Evolutionary conservation across 1,284 basidiomycete species (phyloP), one percentile per base, ranked within the genome.

Genomic region (Puccinia hordei): DNA sequence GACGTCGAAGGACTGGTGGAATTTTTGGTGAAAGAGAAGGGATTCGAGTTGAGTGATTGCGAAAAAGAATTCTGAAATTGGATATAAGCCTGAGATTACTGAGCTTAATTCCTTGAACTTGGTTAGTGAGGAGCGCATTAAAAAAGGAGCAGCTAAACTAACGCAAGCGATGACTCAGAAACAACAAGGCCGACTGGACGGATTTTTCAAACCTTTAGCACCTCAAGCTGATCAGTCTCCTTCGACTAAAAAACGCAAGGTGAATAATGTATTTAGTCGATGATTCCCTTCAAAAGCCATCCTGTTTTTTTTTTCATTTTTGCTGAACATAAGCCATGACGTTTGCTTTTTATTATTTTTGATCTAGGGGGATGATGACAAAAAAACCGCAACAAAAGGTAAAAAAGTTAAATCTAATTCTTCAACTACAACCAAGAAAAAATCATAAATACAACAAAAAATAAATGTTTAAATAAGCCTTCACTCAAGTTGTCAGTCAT

Each of bases 131-230:
- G 96, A 99, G 41, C 91, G 96, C 66, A 94, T 99, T 2, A 91
- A 96, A 35, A 95, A 93, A 85, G 95, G 95, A 22, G 95, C 93
- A 8, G 95, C 96, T 77, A 98, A 98, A 85, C 89, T 99, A 44
- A 87, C 90, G 68, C 96, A 94, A 84, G 92, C 91, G 85, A 88
- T 98, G 68, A 91, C 90, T 73, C 90, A 91, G 57, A 99, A 98
- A 85, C 96, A 98, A 84, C 97, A 99, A 87, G 95, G 96, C 10
- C 91, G 96, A 13, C 88, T 99, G 10, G 97, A 99, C 84, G 93
- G 94, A 0, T 99, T 98, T 87, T 99, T 99, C 87, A 90, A 91
- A 2, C 89, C 91, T 22, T 19, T 72, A n/a, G 57, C 55, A 15
- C 41, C 55, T 30, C 49, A 72, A 83, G 15, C 53, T 61, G 72